Evolutionary conservation across 148 eudicot species (phyloP).

Genomic region (Persicaria tinctoria): DNA sequence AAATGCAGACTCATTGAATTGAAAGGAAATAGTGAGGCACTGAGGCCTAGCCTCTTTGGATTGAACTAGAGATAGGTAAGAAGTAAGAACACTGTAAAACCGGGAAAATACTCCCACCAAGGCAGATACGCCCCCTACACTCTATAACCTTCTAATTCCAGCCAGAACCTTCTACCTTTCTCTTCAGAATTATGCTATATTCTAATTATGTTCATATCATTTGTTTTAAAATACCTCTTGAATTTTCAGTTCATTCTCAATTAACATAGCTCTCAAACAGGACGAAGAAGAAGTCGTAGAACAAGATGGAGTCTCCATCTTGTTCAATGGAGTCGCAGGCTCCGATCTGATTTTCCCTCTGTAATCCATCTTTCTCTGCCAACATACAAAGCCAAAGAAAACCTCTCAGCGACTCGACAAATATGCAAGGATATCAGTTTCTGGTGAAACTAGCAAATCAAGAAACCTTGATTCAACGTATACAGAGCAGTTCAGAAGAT

Average conservation of each 20-base stretch:
- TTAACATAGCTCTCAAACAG: conserved; percentile 49
- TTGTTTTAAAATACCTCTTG: conserved; percentile 48
- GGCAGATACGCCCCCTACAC: too few species aligned
- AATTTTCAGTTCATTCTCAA: conserved; percentile 70
- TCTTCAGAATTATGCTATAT: too few species aligned
- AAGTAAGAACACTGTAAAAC: too few species aligned
- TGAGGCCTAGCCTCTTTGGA: too few species aligned
- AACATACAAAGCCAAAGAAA: background rate
- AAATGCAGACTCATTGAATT: too few species aligned
- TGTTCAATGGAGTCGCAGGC: conserved; percentile 69
- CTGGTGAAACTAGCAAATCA: background rate
- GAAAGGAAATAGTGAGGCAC: too few species aligned
- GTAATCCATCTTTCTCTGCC: background rate
- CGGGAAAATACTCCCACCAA: too few species aligned
- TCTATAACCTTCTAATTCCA: too few species aligned
- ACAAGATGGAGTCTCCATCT: conserved; percentile 36
- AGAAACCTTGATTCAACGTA: background rate
- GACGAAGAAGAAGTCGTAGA: conserved; percentile 42
- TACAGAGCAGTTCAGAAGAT: too few species aligned
- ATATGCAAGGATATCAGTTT: background rate
- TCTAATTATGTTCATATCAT: too few species aligned
- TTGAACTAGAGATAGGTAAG: too few species aligned
- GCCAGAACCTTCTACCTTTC: too few species aligned
- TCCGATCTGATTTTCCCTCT: conserved; percentile 12
- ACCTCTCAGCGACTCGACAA: background rate